A percentile compares a stretch with the other conserved stretches of the same genome.
Conservation (phyloP, 345 rosid species). For the Schrenkiella parvula region DNA sequence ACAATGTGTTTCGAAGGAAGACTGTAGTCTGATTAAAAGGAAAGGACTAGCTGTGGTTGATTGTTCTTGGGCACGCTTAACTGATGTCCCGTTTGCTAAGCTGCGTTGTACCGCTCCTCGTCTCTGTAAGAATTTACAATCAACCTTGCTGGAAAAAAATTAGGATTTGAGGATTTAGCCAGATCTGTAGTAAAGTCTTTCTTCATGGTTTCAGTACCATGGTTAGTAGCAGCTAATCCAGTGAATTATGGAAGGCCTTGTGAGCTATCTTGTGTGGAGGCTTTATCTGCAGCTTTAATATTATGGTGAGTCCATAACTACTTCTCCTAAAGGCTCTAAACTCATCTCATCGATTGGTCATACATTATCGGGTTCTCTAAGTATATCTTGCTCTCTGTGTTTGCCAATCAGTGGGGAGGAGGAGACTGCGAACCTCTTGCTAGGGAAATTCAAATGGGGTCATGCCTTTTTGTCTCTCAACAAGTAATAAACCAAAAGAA, state of each 20-base stretch:
- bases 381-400: not conserved
- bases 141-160: not conserved
- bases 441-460: conserved; percentile 98
- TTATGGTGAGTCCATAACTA: conserved; percentile 53
- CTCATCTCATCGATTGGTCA: not conserved
- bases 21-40: conserved; percentile 60
- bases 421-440: conserved; percentile 73
- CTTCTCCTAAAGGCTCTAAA: not conserved
- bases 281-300: conserved; percentile 84
- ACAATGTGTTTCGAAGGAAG: conserved; percentile 87
- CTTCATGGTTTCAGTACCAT: conserved; percentile 63
- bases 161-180: not conserved
- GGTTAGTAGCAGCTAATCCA: conserved; percentile 99
- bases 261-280: conserved; percentile 92
- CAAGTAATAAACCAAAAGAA: conserved; percentile 42
- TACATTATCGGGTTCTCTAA: not conserved
- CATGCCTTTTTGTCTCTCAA: conserved; percentile 92
- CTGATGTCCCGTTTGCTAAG: conserved; percentile 90
- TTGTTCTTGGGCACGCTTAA: conserved; percentile 96
- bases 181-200: not conserved
- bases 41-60: conserved; percentile 96
- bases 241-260: conserved; percentile 97
- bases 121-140: conserved; percentile 55
- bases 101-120: conserved; percentile 91
- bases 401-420: conserved; percentile 68